Percentiles rank a stretch among this genome's conserved stretches.
Conservation (phyloP, 2,329 filamentous ascomycete genomes). For the Aotearoamyces nothofagi region DNA sequence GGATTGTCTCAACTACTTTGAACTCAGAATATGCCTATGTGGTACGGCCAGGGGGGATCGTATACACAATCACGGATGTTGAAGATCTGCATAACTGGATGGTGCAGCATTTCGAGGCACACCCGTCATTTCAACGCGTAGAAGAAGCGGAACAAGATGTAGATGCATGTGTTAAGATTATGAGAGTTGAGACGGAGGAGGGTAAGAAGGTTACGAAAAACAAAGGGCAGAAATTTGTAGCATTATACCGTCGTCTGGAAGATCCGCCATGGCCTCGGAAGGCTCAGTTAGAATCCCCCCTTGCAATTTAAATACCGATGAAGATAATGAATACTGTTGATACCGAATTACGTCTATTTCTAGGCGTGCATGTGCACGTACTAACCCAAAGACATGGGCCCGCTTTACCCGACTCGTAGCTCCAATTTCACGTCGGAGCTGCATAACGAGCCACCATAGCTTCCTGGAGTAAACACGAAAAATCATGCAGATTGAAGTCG, state of each 20-base stretch:
- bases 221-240: constrained; percentile 79
- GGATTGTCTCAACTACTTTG: constrained; percentile 79
- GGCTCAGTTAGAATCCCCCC: neutral
- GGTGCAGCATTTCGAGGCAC: constrained; percentile 66
- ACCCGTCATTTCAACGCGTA: constrained; percentile 67
- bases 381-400: too few species aligned
- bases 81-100: constrained; percentile 91
- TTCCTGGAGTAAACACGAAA: constrained; percentile 5
- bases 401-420: too few species aligned
- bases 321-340: too few species aligned
- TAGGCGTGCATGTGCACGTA: too few species aligned
- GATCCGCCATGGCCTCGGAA: constrained; percentile 36
- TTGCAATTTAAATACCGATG: too few species aligned
- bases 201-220: constrained; percentile 93
- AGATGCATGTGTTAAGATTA: constrained; percentile 58
- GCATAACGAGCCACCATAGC: too few species aligned
- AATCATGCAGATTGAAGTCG: constrained; percentile 16
- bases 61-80: constrained; percentile 97
- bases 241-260: constrained; percentile 66
- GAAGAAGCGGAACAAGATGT: constrained; percentile 47
- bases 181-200: constrained; percentile 83
- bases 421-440: too few species aligned
- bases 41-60: constrained; percentile 64
- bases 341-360: too few species aligned
- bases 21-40: constrained; percentile 91